Percentiles rank a stretch among this genome's conserved stretches.
phyloP scores from a whole-genome alignment of 805 yeast genomes.

The Suhomyces prunicola region DNA sequence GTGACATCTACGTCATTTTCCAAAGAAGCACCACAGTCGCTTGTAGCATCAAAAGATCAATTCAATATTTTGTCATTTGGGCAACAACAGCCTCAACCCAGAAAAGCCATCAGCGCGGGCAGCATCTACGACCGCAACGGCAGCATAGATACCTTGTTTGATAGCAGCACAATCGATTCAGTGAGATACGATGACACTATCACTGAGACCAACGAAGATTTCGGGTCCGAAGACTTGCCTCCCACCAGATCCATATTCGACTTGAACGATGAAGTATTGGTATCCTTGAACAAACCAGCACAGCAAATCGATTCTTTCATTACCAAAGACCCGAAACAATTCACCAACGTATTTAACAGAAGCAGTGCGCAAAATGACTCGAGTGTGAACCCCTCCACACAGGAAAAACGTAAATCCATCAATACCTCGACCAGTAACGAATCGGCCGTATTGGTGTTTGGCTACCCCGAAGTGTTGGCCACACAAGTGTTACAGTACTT shows the following conservation, averaged over 20 bases:
- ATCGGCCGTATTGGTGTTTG: conserved; percentile 78
- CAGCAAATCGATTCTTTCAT: conserved; percentile 39
- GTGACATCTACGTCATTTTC: conserved; percentile 3
- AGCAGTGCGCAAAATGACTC: neutral
- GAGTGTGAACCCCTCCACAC: neutral
- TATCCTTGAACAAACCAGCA: conserved; percentile 34
- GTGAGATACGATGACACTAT: conserved; percentile 27
- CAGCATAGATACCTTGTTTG: conserved; percentile 20
- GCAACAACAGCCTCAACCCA: conserved; percentile 19
- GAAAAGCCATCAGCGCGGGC: conserved; percentile 15
- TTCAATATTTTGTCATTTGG: conserved; percentile 40
- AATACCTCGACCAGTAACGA: conserved; percentile 38
- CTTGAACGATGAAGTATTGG: conserved; percentile 41
- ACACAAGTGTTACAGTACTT: conserved; percentile 67
- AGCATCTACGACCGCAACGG: conserved; percentile 1
- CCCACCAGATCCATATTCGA: conserved; percentile 52
- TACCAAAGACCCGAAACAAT: conserved; percentile 45
- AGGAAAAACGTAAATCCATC: conserved; percentile 10
- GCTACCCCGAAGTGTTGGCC: conserved; percentile 78
- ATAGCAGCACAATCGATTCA: conserved; percentile 16
- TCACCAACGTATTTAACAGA: conserved; percentile 44
- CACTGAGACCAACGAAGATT: conserved; percentile 31
- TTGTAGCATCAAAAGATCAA: conserved; percentile 15
- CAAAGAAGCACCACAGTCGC: conserved; percentile 3
- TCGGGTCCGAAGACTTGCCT: conserved; percentile 40